Conservation (phyloP, 139 green algal genomes). For the Micractinium conductrix region DNA sequence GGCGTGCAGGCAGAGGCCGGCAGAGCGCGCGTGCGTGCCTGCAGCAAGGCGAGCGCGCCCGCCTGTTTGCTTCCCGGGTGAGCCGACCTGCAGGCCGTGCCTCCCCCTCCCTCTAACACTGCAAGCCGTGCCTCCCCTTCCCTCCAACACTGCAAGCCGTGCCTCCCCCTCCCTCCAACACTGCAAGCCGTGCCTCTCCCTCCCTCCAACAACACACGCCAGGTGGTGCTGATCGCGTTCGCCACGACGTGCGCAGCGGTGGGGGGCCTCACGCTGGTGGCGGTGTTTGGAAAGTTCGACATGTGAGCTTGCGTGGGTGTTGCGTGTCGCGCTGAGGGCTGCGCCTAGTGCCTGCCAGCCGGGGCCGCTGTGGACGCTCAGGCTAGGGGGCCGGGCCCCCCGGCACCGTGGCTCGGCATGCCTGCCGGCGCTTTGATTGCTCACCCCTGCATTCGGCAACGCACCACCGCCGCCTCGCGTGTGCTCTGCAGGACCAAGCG, state of each 20-base stretch:
- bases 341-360: neutral
- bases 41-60: no score
- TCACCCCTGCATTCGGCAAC: neutral
- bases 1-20: no score
- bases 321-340: neutral
- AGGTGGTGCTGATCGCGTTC: constrained; percentile 52
- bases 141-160: neutral
- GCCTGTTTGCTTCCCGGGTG: no score
- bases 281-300: constrained; percentile 53
- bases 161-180: neutral
- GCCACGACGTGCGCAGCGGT: constrained; percentile 35
- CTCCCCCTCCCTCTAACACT: neutral
- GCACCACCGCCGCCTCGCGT: neutral
- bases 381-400: no score
- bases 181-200: neutral
- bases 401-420: neutral
- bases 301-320: neutral
- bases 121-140: neutral
- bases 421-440: neutral
- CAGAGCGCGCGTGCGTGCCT: no score
- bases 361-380: no score
- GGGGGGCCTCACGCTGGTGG: constrained; percentile 40
- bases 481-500: constrained; percentile 41
- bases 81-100: neutral
- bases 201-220: no score